Conservation (phyloP, 1,284 basidiomycete species). For the Pseudozyma sp. region DNA sequence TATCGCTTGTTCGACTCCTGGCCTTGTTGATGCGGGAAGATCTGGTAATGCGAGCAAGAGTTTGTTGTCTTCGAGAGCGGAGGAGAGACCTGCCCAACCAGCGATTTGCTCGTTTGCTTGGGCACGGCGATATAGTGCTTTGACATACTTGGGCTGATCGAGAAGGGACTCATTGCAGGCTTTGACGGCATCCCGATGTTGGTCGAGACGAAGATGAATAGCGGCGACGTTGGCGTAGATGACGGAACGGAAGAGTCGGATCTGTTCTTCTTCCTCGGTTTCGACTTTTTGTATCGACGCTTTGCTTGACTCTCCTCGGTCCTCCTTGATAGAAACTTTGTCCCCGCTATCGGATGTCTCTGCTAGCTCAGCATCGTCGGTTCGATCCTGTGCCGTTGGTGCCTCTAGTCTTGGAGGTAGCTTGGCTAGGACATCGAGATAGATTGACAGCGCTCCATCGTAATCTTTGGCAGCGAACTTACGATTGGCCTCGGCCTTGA, state of each 20-base stretch:
- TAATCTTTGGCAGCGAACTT: constrained; percentile 42
- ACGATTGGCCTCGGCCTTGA: constrained; percentile 54
- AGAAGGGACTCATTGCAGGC: constrained; percentile 81
- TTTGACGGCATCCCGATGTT: constrained; percentile 76
- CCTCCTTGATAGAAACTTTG: not conserved
- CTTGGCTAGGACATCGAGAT: constrained; percentile 49
- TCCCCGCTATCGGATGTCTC: not conserved
- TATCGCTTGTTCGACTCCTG: constrained; percentile 24
- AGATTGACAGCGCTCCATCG: constrained; percentile 48
- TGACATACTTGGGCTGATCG: constrained; percentile 85
- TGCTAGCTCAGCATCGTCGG: not conserved
- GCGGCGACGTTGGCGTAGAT: constrained; percentile 84
- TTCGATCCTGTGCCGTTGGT: not conserved
- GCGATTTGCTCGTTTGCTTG: constrained; percentile 82
- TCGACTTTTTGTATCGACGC: constrained; percentile 4
- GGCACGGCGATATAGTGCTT: constrained; percentile 88
- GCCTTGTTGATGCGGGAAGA: constrained; percentile 73
- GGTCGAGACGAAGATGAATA: constrained; percentile 77
- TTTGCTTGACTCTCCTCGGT: not conserved
- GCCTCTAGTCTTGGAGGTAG: constrained; percentile 33
- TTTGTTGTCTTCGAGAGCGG: constrained; percentile 81
- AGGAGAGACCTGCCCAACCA: constrained; percentile 83
- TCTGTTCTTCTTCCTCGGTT: constrained; percentile 37
- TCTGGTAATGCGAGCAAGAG: constrained; percentile 77
- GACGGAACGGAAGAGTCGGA: constrained; percentile 39